Conservation (phyloP, 768 basidiomycete species). For the Flagelloscypha sp. region DNA sequence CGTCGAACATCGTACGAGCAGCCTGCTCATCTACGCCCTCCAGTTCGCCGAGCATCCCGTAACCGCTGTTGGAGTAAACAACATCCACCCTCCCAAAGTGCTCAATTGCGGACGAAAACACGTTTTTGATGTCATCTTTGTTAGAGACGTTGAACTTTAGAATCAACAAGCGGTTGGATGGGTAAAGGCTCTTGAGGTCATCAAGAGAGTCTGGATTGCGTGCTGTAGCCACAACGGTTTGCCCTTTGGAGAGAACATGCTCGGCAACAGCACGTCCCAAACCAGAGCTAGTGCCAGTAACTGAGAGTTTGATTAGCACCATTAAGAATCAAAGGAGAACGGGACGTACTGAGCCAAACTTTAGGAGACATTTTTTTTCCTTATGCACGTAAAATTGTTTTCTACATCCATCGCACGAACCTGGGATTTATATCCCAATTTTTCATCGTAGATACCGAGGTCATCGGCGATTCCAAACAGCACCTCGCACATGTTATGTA, state of each 20-base stretch:
- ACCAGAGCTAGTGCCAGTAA: conserved; percentile 17
- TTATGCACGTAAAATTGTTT: no score
- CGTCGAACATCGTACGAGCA: conserved; percentile 17
- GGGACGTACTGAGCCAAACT: no score
- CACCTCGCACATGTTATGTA: no score
- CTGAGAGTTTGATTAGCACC: conserved; percentile 14
- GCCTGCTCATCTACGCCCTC: conserved; percentile 13
- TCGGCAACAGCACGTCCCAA: conserved; percentile 13
- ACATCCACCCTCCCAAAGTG: conserved; percentile 13
- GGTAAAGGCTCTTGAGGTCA: conserved; percentile 8
- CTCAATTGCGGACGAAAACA: conserved; percentile 6
- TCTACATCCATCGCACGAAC: no score
- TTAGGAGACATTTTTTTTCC: no score
- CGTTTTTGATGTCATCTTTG: conserved; percentile 13
- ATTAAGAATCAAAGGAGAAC: no score
- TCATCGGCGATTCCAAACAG: no score
- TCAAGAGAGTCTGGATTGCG: conserved; percentile 10
- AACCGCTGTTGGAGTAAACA: conserved; percentile 14
- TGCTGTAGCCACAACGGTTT: conserved; percentile 13
- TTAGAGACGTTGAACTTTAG: no score
- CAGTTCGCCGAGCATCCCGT: conserved; percentile 13
- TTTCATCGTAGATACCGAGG: no score
- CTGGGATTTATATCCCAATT: no score
- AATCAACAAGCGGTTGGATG: no score
- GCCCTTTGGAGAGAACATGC: conserved; percentile 12